These are phyloP conservation scores for Tanacetum coccineum DNA, from an alignment of 129 eudicot genomes.

Conservation along the genomic window DNA sequence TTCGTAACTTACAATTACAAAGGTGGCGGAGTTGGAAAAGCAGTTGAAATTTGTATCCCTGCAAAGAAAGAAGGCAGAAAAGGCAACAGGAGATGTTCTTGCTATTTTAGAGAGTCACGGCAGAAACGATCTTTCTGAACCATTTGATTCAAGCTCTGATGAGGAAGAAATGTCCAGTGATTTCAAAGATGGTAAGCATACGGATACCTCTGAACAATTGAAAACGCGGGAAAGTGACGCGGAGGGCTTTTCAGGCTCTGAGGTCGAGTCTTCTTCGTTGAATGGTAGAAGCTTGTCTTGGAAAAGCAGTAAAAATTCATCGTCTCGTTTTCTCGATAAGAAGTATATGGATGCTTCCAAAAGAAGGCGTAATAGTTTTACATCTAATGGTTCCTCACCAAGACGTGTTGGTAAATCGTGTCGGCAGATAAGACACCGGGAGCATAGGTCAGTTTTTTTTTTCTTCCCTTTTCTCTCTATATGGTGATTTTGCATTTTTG, in stretches of 20 bases:
- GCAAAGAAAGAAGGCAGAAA: conserved; percentile 89
- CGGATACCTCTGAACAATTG: conserved; percentile 30
- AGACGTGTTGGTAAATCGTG: conserved; percentile 85
- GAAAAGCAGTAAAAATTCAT: conserved; percentile 64
- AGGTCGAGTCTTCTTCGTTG: conserved; percentile 59
- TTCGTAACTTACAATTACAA: conserved; percentile 18
- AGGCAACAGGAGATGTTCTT: conserved; percentile 82
- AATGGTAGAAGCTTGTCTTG: conserved; percentile 79
- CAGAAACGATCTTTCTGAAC: conserved; percentile 61
- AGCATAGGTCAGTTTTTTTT: conserved; percentile 47
- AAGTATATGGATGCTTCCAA: conserved; percentile 50
- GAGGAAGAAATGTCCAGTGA: conserved; percentile 46
- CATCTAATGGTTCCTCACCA: conserved; percentile 50
- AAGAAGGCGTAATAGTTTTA: conserved; percentile 54
- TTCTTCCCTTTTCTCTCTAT: neutral
- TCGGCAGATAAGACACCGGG: conserved; percentile 70
- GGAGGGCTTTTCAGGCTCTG: conserved; percentile 72
- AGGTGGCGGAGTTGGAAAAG: conserved; percentile 83
- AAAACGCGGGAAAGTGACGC: conserved; percentile 31
- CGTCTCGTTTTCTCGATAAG: conserved; percentile 40
- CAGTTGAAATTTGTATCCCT: conserved; percentile 67
- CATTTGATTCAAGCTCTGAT: conserved; percentile 61
- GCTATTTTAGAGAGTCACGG: conserved; percentile 67
- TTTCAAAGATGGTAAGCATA: conserved; percentile 30
- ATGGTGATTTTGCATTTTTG: neutral